Evolutionary conservation across 805 yeast genomes (phyloP).

Genomic region (Suhomyces tanzawaensis): DNA sequence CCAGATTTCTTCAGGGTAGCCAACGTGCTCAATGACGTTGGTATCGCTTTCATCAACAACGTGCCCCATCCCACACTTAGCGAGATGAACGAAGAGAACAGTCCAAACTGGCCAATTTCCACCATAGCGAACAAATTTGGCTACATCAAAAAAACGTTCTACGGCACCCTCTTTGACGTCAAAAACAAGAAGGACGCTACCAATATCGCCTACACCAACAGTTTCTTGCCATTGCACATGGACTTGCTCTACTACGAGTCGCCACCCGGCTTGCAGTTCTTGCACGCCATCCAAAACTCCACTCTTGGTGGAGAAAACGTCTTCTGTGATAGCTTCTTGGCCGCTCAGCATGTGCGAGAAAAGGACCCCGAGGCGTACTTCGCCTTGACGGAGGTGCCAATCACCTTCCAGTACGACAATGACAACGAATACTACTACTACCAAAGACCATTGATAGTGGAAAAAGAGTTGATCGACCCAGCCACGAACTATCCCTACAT

Average conservation of each 20-base stretch:
- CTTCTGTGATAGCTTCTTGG: conserved; percentile 68
- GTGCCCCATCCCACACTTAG: conserved; percentile 45
- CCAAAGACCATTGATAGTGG: conserved; percentile 61
- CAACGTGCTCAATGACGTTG: conserved; percentile 50
- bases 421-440: conserved; percentile 61
- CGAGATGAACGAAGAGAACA: conserved; percentile 39
- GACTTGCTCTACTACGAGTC: conserved; percentile 75
- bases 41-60: conserved; percentile 53
- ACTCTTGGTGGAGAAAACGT: conserved; percentile 66
- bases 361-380: conserved; percentile 60
- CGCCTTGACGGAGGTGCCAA: conserved; percentile 60
- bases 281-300: conserved; percentile 57
- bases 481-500: conserved; percentile 28
- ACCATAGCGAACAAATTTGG: conserved; percentile 54
- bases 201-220: conserved; percentile 68
- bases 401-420: conserved; percentile 66
- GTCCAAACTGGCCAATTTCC: conserved; percentile 40
- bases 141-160: conserved; percentile 66
- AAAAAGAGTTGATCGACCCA: conserved; percentile 31
- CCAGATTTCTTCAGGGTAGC: conserved; percentile 38
- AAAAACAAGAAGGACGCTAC: conserved; percentile 48
- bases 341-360: conserved; percentile 54
- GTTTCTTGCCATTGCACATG: conserved; percentile 70
- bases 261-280: conserved; percentile 74
- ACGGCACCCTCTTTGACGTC: conserved; percentile 71